These are phyloP conservation scores for Haplosporangium sp. DNA, from an alignment of 371 early-diverging fungal genomes.

Conservation along the genomic window DNA sequence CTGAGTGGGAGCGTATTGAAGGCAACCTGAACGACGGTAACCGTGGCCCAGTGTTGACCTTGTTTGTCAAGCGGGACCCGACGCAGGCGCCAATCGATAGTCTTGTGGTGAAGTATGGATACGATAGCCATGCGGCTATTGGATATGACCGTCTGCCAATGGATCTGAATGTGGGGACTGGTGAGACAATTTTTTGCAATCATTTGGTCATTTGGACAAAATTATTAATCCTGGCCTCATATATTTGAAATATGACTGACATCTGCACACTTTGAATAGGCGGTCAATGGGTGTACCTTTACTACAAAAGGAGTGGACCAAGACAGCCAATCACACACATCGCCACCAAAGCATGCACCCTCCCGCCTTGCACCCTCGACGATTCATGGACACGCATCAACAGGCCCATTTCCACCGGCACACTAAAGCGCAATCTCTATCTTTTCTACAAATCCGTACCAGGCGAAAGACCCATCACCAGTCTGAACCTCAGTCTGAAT, in stretches of 20 bases:
- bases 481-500: slow-evolving; percentile 28
- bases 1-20: slow-evolving; percentile 49
- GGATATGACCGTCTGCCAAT: slow-evolving; percentile 49
- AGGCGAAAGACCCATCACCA: slow-evolving; percentile 34
- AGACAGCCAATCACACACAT: slow-evolving; percentile 64
- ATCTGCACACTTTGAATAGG: slow-evolving; percentile 15
- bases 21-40: slow-evolving; percentile 53
- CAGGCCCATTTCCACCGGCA: slow-evolving; percentile 47
- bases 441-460: slow-evolving; percentile 43
- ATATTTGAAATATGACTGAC: not conserved
- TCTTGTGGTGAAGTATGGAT: slow-evolving; percentile 52
- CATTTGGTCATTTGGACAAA: not conserved
- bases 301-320: slow-evolving; percentile 27
- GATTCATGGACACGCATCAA: slow-evolving; percentile 57
- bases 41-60: slow-evolving; percentile 39
- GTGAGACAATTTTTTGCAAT: slow-evolving; percentile 17
- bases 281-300: slow-evolving; percentile 53
- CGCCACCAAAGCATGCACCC: slow-evolving; percentile 62
- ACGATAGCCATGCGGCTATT: slow-evolving; percentile 50
- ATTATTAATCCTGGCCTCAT: not conserved
- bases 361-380: slow-evolving; percentile 61
- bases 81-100: slow-evolving; percentile 34
- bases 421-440: slow-evolving; percentile 31
- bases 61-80: slow-evolving; percentile 45
- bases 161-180: slow-evolving; percentile 50